A percentile compares a stretch with the other conserved stretches of the same genome.
Evolutionary conservation across 2,329 filamentous ascomycete genomes (phyloP).

Genomic region (Colletotrichum endophyticum): DNA sequence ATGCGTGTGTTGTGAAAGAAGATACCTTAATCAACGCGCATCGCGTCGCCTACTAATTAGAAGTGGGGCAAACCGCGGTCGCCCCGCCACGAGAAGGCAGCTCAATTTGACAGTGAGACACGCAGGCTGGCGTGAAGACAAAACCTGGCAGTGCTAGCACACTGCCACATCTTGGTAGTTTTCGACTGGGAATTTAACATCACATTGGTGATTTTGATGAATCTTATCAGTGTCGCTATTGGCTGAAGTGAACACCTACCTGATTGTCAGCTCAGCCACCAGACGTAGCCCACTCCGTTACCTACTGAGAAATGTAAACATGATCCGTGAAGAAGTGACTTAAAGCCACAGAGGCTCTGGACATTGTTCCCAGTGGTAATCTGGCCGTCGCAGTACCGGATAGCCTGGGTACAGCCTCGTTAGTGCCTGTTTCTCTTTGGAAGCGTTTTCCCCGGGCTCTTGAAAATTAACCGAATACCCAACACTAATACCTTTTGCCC

Average conservation of each 20-base stretch:
- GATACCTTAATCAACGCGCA: rapidly evolving
- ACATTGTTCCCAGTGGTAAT: background rate
- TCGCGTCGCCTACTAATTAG: background rate
- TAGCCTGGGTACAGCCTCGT: background rate
- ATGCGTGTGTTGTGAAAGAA: rapidly evolving
- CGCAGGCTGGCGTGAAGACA: background rate
- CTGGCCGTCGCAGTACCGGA: background rate
- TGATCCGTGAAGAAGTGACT: background rate
- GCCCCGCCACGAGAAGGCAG: background rate
- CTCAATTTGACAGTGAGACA: background rate
- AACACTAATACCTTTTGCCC: background rate
- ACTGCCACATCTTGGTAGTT: background rate
- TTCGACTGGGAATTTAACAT: background rate
- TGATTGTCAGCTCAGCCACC: background rate
- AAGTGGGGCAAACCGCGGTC: rapidly evolving
- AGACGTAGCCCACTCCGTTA: background rate
- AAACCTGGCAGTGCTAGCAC: background rate
- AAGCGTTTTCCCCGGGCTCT: background rate
- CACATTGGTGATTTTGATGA: background rate
- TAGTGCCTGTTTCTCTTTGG: background rate
- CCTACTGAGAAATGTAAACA: background rate
- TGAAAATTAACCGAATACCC: background rate
- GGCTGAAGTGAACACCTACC: background rate
- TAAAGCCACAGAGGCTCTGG: background rate
- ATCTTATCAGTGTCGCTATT: background rate